Base-by-base conservation (phyloP, 345 rosid genomes). In the Schrenkiella parvula region DNA sequence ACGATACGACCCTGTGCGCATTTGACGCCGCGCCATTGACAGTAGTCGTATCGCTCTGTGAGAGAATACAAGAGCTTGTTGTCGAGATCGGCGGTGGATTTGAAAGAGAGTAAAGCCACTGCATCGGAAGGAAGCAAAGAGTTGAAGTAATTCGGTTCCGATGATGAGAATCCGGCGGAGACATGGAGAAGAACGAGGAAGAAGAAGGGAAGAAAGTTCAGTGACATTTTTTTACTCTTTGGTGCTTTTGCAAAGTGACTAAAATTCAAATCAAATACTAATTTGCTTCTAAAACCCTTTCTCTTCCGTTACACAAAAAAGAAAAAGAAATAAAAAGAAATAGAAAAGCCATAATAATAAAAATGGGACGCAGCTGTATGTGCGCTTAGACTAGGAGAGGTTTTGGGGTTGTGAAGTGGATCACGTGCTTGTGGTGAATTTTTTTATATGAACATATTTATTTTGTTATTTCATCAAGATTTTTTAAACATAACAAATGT, bases 21-120 rank as follows among this genome's bases (percentile, higher is more conserved):
- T 62, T 84, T 85, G 37, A 89, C 90, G 43, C 99, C 99, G 17
- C 76, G 97, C 97, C 98, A 93, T 70, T 88, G 93, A 68, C 98
- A 93, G 83, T 83, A 91, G 56, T 93, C 97, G 86, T 83, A 91
- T 58, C 88, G 96, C 82, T 88, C 95, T 5, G 82, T 84, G 75
- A 88, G 89, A 7, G 80, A 73, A 81, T 83, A 93, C 56, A 84
- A 81, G 46, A 93, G 95, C 52, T 70, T 79, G 89, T 88, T 87
- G 73, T 88, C 81, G 48, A 83, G 81, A 83, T 93, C 99, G 35
- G 99, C 97, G 22, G 85, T 79, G 53, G 91, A 82, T 74, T 91
- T 93, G 79, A 93, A 93, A 4, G 95, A 83, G 72, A 95, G 95
- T 19, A 95, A 66, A 0, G 90, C 75, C 4, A 83, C 91, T 31